Percentiles rank a stretch among this genome's conserved stretches.
These are phyloP conservation scores for Puccinia polysora DNA, from an alignment of 1,284 basidiomycete species.

Conservation along the genomic window DNA sequence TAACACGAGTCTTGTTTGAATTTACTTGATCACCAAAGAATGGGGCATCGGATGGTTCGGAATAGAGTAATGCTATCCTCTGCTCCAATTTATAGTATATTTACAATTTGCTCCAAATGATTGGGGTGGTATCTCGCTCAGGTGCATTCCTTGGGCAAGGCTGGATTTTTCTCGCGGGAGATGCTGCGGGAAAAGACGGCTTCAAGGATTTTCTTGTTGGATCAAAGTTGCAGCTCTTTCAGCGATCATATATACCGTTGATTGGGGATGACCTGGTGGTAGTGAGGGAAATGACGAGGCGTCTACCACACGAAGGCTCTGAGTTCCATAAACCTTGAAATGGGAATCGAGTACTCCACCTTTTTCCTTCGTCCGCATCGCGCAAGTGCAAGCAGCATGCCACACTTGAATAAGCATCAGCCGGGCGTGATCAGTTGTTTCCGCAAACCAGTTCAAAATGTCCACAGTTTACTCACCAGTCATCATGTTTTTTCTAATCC, in stretches of 20 bases:
- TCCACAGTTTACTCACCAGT: slow-evolving; percentile 8
- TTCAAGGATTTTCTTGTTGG: background rate
- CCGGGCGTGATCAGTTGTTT: background rate
- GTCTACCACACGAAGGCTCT: slow-evolving; percentile 60
- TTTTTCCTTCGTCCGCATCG: slow-evolving; percentile 71
- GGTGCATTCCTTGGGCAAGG: no score
- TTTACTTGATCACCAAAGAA: no score
- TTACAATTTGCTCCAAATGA: no score
- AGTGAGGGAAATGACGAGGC: slow-evolving; percentile 46
- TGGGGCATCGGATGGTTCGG: no score
- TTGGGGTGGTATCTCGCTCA: no score
- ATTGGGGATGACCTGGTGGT: slow-evolving; percentile 41
- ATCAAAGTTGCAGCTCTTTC: slow-evolving; percentile 32
- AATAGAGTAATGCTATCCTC: no score
- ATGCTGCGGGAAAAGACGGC: no score
- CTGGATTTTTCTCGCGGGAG: no score
- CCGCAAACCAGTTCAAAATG: no score
- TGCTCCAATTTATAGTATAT: no score
- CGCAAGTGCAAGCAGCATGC: slow-evolving; percentile 56
- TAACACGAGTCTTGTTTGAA: no score
- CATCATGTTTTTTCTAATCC: slow-evolving; percentile 20
- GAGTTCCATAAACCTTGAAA: slow-evolving; percentile 67
- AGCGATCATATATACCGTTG: slow-evolving; percentile 43
- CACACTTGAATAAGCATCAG: slow-evolving; percentile 48
- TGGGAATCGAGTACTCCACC: slow-evolving; percentile 71